Evolutionary conservation across 768 basidiomycete genomes (phyloP).

Genomic region (Candolleomyces aberdarensis): DNA sequence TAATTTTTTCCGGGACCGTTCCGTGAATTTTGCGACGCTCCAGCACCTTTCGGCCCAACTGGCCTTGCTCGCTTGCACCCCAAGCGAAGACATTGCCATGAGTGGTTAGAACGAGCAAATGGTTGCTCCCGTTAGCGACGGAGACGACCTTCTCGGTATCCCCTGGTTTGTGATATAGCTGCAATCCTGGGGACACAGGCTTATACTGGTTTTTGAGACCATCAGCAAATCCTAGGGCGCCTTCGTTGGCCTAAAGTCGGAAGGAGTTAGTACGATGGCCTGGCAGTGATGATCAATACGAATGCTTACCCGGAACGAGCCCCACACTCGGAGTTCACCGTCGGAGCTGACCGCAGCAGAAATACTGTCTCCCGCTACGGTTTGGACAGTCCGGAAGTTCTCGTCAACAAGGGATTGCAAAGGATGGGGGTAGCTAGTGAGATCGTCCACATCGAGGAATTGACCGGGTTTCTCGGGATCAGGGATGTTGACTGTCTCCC

Average conservation of each 20-base stretch:
- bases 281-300: background rate
- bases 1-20: constrained; percentile 83
- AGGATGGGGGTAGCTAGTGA: constrained; percentile 61
- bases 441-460: constrained; percentile 53
- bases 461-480: constrained; percentile 58
- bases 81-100: constrained; percentile 86
- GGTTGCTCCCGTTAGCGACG: constrained; percentile 83
- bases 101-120: constrained; percentile 84
- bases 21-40: constrained; percentile 88
- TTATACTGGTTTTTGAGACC: constrained; percentile 64
- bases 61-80: constrained; percentile 89
- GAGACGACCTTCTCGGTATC: constrained; percentile 70
- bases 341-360: constrained; percentile 78
- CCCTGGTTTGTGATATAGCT: constrained; percentile 57
- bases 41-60: constrained; percentile 87
- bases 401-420: constrained; percentile 69
- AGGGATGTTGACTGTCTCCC: constrained; percentile 61
- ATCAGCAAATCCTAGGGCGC: constrained; percentile 79
- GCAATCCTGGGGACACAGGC: constrained; percentile 55
- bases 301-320: constrained; percentile 75
- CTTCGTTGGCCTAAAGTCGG: constrained; percentile 59
- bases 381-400: constrained; percentile 78
- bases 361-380: constrained; percentile 85
- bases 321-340: constrained; percentile 86
- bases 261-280: background rate